phyloP scores from a whole-genome alignment of 1,284 basidiomycete genomes.

The Chalciporus sp. region DNA sequence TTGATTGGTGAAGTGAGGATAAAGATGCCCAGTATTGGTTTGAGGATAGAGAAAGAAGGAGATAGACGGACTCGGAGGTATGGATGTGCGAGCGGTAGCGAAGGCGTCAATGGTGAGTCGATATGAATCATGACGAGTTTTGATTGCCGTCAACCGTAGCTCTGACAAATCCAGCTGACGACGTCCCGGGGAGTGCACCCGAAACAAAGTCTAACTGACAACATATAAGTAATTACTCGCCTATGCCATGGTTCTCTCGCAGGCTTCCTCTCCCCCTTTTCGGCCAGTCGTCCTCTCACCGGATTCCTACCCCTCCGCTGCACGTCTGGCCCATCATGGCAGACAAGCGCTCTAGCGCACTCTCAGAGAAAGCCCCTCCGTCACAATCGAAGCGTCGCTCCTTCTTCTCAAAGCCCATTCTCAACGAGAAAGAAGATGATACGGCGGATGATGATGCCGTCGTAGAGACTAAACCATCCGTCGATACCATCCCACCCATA shows the following conservation, averaged over 20 bases:
- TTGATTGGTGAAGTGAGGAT: too few relatives aligned
- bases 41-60: too few relatives aligned
- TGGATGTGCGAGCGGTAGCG: too few relatives aligned
- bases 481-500: slow-evolving; percentile 1
- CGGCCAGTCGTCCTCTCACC: neutral
- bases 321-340: slow-evolving; percentile 3
- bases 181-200: neutral
- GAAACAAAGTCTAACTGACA: neutral
- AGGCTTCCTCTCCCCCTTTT: neutral
- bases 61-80: too few relatives aligned
- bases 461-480: neutral
- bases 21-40: too few relatives aligned
- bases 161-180: neutral
- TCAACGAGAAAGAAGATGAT: neutral
- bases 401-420: neutral
- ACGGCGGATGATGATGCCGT: neutral
- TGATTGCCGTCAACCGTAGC: too few relatives aligned
- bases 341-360: neutral
- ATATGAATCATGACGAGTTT: too few relatives aligned
- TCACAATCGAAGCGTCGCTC: slow-evolving; percentile 1
- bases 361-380: slow-evolving; percentile 1
- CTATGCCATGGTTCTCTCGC: too few relatives aligned
- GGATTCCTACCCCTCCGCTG: neutral
- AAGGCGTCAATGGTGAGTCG: too few relatives aligned
- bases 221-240: neutral